phyloP scores from a whole-genome alignment of 2,329 filamentous ascomycete species.

The Parafenestella ontariensis region DNA sequence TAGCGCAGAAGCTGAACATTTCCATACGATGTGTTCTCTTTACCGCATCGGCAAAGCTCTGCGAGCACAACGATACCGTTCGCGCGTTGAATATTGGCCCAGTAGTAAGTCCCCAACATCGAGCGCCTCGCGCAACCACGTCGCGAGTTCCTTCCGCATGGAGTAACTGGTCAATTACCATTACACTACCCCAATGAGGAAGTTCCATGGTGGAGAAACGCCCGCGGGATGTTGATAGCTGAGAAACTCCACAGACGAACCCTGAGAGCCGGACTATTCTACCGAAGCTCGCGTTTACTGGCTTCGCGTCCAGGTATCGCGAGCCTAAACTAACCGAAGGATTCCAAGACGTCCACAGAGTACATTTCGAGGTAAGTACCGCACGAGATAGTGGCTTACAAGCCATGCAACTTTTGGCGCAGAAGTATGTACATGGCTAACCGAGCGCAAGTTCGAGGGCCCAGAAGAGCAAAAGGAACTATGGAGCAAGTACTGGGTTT shows the following conservation, averaged over 20 bases:
- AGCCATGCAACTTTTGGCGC: conserved; percentile 4
- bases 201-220: conserved; percentile 11
- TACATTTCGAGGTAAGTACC: conserved; percentile 72
- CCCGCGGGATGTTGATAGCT: conserved; percentile 6
- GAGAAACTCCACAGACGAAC: conserved; percentile 66
- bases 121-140: conserved; percentile 9
- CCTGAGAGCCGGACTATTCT: conserved; percentile 78
- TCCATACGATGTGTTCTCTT: conserved; percentile 89
- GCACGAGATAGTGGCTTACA: conserved; percentile 4
- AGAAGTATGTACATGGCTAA: conserved; percentile 32
- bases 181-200: conserved; percentile 17
- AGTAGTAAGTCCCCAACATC: conserved; percentile 41
- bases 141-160: conserved; percentile 8
- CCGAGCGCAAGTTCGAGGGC: conserved; percentile 65
- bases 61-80: conserved; percentile 87
- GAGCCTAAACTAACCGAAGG: conserved; percentile 78
- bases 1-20: conserved; percentile 74
- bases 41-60: conserved; percentile 71
- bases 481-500: conserved; percentile 83
- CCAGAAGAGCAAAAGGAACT: conserved; percentile 70
- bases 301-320: conserved; percentile 75
- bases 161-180: conserved; percentile 6
- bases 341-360: conserved; percentile 77
- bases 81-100: conserved; percentile 65
- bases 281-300: conserved; percentile 80